Base-by-base conservation (phyloP, 1,284 basidiomycete genomes). In the Pisolithus thermaeus region DNA sequence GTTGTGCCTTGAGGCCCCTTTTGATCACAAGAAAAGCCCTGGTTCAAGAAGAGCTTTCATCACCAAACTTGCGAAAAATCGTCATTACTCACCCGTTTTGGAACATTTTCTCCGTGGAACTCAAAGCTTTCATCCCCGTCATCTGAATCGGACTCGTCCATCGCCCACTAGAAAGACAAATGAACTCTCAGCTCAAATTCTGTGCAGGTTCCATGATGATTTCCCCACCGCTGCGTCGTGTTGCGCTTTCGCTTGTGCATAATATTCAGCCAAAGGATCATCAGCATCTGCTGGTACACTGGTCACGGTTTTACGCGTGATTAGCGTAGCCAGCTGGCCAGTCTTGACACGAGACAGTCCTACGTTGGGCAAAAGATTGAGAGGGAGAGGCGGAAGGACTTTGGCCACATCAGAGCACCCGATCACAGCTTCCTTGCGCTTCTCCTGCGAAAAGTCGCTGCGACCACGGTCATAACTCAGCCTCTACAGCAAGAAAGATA, bases 211-310 rank as follows among this genome's bases (percentile, higher is more conserved):
- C 32, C 20, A 2, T 0, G 50, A 8, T 12, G 9, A 1, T 28
- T 45, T 44, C 54, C 75, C 62, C 27, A 77, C 79, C 57, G 65
- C 67, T 27, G 66, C 65, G 40, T 78, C 73, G 36, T 58, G 65
- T 49, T 79, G 76, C 32, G 72, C 76, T 47, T 66, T 74, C 4
- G 83, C 84, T 56, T 73, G 68, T 1, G 67, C 72, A 55, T 86
- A 86, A 58, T 84, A 85, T 53, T 80, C 75, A 2, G 77, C 78
- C 47, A 87, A 68, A 1, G 84, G 82, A 59, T 87, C 84, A n/a
- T 69, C 58, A 7, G 46, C 47, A 37, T 40, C 43, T 12, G 59
- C 45, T 57, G 51, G 61, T 36, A 18, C 22, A 25, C 30, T 30
- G 16, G 28, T 6, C 36, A 12, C 41, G 30, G 46, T 57, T n/a